Conservation (phyloP, 805 yeast species). For the Ogataea neopini region DNA sequence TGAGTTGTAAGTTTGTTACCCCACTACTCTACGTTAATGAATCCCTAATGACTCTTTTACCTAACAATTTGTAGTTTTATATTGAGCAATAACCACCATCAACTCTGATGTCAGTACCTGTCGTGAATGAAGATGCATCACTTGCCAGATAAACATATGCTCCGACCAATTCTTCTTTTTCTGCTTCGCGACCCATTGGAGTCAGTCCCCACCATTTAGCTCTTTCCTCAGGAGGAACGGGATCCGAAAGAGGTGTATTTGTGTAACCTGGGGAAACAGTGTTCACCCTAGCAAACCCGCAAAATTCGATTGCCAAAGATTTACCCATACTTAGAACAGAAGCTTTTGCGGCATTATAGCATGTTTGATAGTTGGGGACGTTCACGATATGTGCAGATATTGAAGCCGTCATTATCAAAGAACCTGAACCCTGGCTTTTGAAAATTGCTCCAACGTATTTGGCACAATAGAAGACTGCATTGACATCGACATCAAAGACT, state of each 20-base stretch:
- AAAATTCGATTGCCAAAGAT: constrained; percentile 48
- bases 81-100: constrained; percentile 46
- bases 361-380: constrained; percentile 49
- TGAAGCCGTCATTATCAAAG: constrained; percentile 51
- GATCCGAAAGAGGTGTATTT: constrained; percentile 41
- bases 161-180: constrained; percentile 48
- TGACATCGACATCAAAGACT: constrained; percentile 47
- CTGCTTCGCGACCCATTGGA: constrained; percentile 48
- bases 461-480: constrained; percentile 51
- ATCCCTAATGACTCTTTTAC: too few relatives aligned
- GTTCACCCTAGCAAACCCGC: constrained; percentile 48
- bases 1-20: too few relatives aligned
- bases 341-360: constrained; percentile 47
- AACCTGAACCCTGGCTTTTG: constrained; percentile 45
- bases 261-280: constrained; percentile 51
- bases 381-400: constrained; percentile 53
- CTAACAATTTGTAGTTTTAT: too few relatives aligned
- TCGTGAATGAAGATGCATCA: constrained; percentile 48
- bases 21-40: too few relatives aligned
- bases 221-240: constrained; percentile 27
- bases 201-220: constrained; percentile 29
- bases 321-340: constrained; percentile 46
- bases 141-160: constrained; percentile 51
- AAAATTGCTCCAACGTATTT: constrained; percentile 46
- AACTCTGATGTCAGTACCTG: constrained; percentile 46